phyloP scores from a whole-genome alignment of 345 rosid genomes.

The Sonneratia alba region DNA sequence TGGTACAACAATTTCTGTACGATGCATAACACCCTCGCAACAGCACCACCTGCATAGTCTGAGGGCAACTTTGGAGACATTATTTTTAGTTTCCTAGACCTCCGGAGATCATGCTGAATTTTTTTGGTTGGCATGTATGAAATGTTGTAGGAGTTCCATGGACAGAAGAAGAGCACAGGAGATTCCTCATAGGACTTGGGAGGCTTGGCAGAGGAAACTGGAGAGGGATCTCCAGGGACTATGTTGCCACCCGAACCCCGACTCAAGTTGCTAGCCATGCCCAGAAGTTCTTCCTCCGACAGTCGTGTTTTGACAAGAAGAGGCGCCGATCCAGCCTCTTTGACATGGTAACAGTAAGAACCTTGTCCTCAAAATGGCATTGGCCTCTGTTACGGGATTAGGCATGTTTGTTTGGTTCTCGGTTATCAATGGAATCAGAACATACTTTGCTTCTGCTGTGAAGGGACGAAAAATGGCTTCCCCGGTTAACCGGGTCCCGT shows the following conservation, averaged over 20 bases:
- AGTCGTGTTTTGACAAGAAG: slow-evolving; percentile 34
- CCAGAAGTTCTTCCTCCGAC: slow-evolving; percentile 61
- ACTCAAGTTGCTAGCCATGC: slow-evolving; percentile 80
- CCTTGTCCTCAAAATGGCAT: background rate
- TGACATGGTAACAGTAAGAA: slow-evolving; percentile 28
- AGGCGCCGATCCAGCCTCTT: slow-evolving; percentile 59
- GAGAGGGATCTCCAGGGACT: slow-evolving; percentile 62
- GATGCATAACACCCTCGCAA: background rate
- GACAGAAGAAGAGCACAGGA: slow-evolving; percentile 63
- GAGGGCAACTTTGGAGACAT: no score
- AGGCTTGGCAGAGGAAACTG: slow-evolving; percentile 65
- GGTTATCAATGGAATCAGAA: background rate
- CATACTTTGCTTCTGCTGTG: no score
- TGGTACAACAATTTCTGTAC: no score
- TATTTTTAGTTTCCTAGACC: background rate
- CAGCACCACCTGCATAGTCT: background rate
- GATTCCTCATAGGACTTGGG: slow-evolving; percentile 43
- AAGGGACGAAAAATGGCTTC: no score
- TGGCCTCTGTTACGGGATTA: background rate
- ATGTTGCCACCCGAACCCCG: slow-evolving; percentile 56
- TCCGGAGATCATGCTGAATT: background rate
- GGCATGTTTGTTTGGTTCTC: background rate
- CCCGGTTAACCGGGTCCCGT: no score
- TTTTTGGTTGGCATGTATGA: background rate
- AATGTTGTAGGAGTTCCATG: slow-evolving; percentile 44